Evolutionary conservation across 805 yeast genomes (phyloP).

Genomic region (Hermanozyma aechmeae): DNA sequence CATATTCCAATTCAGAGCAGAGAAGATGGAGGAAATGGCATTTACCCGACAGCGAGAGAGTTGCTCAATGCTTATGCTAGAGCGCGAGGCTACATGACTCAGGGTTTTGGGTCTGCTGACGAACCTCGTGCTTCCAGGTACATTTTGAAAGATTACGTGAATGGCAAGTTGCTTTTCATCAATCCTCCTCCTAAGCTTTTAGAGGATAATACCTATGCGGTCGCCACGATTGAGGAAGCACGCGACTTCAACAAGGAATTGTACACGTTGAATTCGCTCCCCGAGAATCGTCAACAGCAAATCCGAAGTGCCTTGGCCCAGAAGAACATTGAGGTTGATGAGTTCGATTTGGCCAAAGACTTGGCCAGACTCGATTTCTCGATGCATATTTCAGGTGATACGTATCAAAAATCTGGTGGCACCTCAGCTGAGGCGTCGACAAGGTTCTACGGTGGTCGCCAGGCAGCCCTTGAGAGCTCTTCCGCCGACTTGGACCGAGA

Average conservation of each 20-base stretch:
- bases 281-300: conserved; percentile 69
- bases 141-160: conserved; percentile 88
- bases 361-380: conserved; percentile 69
- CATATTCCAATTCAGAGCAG: conserved; percentile 65
- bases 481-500: conserved; percentile 81
- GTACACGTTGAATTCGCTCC: conserved; percentile 55
- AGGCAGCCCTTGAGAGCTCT: conserved; percentile 68
- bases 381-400: conserved; percentile 48
- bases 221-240: conserved; percentile 30
- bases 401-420: conserved; percentile 9
- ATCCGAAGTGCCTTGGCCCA: conserved; percentile 51
- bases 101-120: conserved; percentile 95
- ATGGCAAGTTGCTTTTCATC: conserved; percentile 76
- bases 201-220: conserved; percentile 51
- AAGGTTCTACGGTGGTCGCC: conserved; percentile 67
- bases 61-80: conserved; percentile 85
- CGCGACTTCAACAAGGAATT: conserved; percentile 64
- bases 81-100: conserved; percentile 96
- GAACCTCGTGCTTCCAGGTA: conserved; percentile 91
- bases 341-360: conserved; percentile 60
- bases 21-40: conserved; percentile 84
- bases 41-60: conserved; percentile 79
- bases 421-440: conserved; percentile 33
- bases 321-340: conserved; percentile 41
- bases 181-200: conserved; percentile 74